Base-by-base conservation (phyloP, 805 yeast species). In the Candida tibetensis region DNA sequence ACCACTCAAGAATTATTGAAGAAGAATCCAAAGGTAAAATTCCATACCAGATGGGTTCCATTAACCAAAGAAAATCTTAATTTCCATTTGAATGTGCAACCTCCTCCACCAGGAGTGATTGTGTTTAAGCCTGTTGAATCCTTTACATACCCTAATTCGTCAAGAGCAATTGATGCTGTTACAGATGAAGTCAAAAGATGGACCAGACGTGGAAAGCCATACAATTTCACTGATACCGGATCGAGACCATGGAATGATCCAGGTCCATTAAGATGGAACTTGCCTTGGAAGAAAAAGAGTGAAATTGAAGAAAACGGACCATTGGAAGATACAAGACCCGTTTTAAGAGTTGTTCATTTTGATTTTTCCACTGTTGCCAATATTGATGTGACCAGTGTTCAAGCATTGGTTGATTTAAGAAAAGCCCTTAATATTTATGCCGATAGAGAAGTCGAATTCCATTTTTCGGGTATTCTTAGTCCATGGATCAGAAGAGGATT, bases 181-280 rank as follows among this genome's bases (percentile, higher is more conserved):
- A 66, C 79, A 32, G 90, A 84, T 43, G 81, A 82, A 48, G 81
- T 85, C 27, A 80, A 79, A 57, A 58, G 64, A 30, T 39, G 55
- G 7, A 85, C 95, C 1, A 74, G 74, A 49, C 75, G 84, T 36
- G 89, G 89, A 19, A 69, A 72, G 36, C 69, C 72, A 25, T 66
- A 61, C 42, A 40, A 50, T 32, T 47, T 30, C 19, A 44, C 54
- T 1, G 58, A 58, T 31, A 47, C 66, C n/a, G 79, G 84, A 30
- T 82, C 82, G 40, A 75, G 89, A 46, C 90, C 95, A 14, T 90
- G 96, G 95, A 89, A 89, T 57, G 91, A 89, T 53, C 89, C 89
- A 13, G 95, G 95, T 46, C 85, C 73, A 28, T 63, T 72, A 44
- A 57, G 53, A 31, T 62, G 69, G 57, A 59, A 49, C 4, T 48